Evolutionary conservation across 2,329 filamentous ascomycete species (phyloP).

Genomic region (Ciborinia camelliae): DNA sequence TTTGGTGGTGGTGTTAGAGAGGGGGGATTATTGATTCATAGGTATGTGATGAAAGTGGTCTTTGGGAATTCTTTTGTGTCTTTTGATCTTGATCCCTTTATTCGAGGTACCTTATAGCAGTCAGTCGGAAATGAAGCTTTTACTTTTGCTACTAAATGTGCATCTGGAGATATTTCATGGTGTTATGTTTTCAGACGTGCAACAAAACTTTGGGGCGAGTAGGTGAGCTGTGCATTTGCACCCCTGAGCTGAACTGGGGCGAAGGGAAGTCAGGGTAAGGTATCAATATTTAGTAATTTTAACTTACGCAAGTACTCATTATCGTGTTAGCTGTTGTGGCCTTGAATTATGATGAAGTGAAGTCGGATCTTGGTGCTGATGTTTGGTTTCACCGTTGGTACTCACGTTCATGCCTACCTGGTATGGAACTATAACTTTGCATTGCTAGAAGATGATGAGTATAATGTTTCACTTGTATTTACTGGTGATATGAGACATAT

Average conservation of each 20-base stretch:
- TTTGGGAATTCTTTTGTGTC: background rate
- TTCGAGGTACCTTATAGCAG: background rate
- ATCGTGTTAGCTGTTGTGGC: background rate
- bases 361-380: too few relatives aligned
- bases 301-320: background rate
- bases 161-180: background rate
- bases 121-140: background rate
- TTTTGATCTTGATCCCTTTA: background rate
- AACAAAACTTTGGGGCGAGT: background rate
- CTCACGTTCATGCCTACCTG: too few relatives aligned
- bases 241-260: background rate
- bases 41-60: background rate
- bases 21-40: background rate
- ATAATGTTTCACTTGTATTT: too few relatives aligned
- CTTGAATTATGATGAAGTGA: too few relatives aligned
- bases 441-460: too few relatives aligned
- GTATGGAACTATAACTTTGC: too few relatives aligned
- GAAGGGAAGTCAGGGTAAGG: background rate
- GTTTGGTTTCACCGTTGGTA: too few relatives aligned
- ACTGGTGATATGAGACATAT: too few relatives aligned
- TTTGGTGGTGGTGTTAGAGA: background rate
- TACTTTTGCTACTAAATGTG: background rate
- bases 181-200: background rate
- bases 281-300: background rate
- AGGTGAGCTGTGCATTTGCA: background rate